Conservation (phyloP, 768 basidiomycete genomes). For the Tricholoma matsutake region DNA sequence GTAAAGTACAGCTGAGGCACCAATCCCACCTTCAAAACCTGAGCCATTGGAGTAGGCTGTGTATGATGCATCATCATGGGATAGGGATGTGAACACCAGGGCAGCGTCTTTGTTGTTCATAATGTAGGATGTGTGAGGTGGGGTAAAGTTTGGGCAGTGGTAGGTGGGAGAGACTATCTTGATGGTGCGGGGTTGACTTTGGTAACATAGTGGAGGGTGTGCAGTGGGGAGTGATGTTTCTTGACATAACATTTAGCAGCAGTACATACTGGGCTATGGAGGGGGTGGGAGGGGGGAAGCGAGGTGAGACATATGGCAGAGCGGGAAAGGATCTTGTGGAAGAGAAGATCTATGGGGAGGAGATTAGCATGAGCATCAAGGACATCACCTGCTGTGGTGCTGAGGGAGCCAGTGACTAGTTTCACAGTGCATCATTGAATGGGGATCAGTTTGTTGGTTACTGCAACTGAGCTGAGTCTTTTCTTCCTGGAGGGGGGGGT, state of each 20-base stretch:
- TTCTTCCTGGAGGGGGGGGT: neutral
- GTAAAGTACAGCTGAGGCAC: constrained; percentile 7
- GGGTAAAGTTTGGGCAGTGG: neutral
- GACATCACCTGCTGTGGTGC: constrained; percentile 4
- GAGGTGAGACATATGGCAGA: constrained; percentile 2
- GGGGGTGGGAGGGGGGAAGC: constrained; percentile 9
- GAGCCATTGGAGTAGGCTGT: constrained; percentile 6
- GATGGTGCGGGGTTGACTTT: constrained; percentile 7
- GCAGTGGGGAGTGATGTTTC: constrained; percentile 14
- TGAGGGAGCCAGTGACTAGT: constrained; percentile 2
- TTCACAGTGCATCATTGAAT: constrained; percentile 1
- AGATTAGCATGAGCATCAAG: constrained; percentile 10
- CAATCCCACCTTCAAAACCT: too few relatives aligned
- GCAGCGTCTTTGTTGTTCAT: constrained; percentile 6
- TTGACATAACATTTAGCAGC: neutral
- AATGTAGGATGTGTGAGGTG: neutral
- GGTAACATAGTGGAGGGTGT: constrained; percentile 21
- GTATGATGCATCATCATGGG: neutral
- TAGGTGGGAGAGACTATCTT: neutral
- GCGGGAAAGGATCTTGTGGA: too few relatives aligned
- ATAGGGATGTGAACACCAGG: neutral
- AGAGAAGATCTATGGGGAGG: too few relatives aligned
- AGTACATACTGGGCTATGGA: neutral
- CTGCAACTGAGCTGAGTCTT: neutral
- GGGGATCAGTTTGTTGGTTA: too few relatives aligned